Base-by-base conservation (phyloP, 176 grass and related monocot species). In the Cymbopogon citratus region DNA sequence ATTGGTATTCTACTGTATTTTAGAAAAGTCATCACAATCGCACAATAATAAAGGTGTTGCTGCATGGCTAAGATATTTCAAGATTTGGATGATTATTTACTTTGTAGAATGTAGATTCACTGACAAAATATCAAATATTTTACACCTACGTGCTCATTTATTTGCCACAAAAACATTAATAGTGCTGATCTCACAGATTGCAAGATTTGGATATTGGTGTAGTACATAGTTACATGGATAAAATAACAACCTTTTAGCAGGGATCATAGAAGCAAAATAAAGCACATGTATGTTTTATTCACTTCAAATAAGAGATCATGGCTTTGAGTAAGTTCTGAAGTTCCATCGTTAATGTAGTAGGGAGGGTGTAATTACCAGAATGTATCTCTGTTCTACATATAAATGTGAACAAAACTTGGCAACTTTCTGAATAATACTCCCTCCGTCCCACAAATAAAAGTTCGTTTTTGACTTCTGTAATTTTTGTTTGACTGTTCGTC, bases 141-240 rank as follows among this genome's bases (percentile, higher is more conserved):
- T 18, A 24, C 23, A 57, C 26, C 34, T 23, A 31, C 12, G 23
- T 43, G n/a, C 48, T 78, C 3, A 14, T 78, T 25, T 54, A 66
- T 61, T 62, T 54, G 39, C 59, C 81, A 14, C 25, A 63, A 43
- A 48, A 38, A 19, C 75, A 71, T 63, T n/a, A 26, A n/a, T 63
- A 13, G 29, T 31, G 29, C 10, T 15, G 12, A 9, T 64, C 12
- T 25, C 14, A 41, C 69, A 12, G 1, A 27, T 2, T 77, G 8
- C 57, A 63, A 40, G 57, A 40, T 69, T 82, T 77, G 40, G 39
- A 77, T 66, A 62, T 49, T 61, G n/a, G 49, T 76, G 69, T 75
- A 82, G 52, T 63, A 5, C 69, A 39, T 66, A 80, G 5, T 18
- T 67, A 48, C 8, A 48, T 23, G 21, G 34, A 26, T 78, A 71